These are phyloP conservation scores for Loxodes magnus DNA, from an alignment of 73 alveolate species.

Conservation along the genomic window DNA sequence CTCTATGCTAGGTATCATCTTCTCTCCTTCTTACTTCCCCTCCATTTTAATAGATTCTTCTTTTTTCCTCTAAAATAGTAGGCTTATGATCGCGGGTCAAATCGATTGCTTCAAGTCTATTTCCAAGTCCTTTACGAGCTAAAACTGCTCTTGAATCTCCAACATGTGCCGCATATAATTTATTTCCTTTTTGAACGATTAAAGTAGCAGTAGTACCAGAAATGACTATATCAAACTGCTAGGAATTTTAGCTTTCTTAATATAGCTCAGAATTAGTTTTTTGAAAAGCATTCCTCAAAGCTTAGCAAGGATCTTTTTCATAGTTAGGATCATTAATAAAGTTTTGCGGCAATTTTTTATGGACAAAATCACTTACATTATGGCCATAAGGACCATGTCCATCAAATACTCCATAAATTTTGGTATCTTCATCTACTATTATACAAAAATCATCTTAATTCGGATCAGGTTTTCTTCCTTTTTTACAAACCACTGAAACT, in stretches of 20 bases:
- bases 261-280: neutral
- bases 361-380: slow-evolving; percentile 39
- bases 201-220: slow-evolving; percentile 20
- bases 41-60: slow-evolving; percentile 66
- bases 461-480: slow-evolving; percentile 9
- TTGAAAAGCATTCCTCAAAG: slow-evolving; percentile 1
- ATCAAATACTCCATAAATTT: slow-evolving; percentile 51
- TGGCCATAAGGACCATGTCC: slow-evolving; percentile 77
- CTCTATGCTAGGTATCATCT: slow-evolving; percentile 39
- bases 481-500: slow-evolving; percentile 4
- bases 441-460: slow-evolving; percentile 46
- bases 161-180: slow-evolving; percentile 14
- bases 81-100: slow-evolving; percentile 86
- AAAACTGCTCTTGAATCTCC: slow-evolving; percentile 16
- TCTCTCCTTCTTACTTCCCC: slow-evolving; percentile 65
- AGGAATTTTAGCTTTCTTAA: neutral
- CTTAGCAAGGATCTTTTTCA: slow-evolving; percentile 5
- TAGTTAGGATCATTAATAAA: slow-evolving; percentile 3
- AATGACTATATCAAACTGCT: slow-evolving; percentile 4
- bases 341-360: slow-evolving; percentile 27
- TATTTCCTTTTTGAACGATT: neutral
- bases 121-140: neutral
- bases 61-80: slow-evolving; percentile 60
- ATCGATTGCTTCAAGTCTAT: slow-evolving; percentile 20
- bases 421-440: slow-evolving; percentile 22